phyloP scores from a whole-genome alignment of 306 rosid genomes.

The Comarum palustre region DNA sequence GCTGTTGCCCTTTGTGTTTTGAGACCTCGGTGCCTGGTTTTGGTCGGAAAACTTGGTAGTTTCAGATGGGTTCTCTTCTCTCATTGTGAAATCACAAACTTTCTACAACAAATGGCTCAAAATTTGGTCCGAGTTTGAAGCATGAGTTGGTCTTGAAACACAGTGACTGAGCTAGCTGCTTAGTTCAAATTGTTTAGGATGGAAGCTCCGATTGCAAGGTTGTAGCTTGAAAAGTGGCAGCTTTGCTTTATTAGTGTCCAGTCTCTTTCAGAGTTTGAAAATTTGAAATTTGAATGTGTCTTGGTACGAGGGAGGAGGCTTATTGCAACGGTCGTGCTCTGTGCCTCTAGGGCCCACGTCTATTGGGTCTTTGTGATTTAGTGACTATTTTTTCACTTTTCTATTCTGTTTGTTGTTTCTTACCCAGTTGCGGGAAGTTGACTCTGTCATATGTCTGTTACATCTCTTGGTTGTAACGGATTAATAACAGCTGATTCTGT shows the following conservation, averaged over 20 bases:
- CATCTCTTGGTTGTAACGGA: too few species aligned
- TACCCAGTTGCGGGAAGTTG: not conserved
- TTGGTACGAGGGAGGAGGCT: constrained; percentile 30
- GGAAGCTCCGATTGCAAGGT: constrained; percentile 30
- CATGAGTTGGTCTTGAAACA: constrained; percentile 1
- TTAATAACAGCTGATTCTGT: too few species aligned
- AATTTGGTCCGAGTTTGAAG: not conserved
- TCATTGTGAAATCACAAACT: constrained; percentile 41
- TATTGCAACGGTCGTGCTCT: constrained; percentile 49
- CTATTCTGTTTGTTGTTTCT: not conserved
- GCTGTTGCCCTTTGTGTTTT: constrained; percentile 39
- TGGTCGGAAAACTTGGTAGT: constrained; percentile 67
- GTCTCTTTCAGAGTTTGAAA: constrained; percentile 32
- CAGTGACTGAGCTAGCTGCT: not conserved
- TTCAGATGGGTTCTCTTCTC: constrained; percentile 77
- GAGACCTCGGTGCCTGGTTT: constrained; percentile 68
- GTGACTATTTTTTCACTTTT: not conserved
- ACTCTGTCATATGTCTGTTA: too few species aligned
- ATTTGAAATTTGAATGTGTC: constrained; percentile 72
- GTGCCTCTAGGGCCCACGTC: constrained; percentile 20
- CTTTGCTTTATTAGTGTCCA: constrained; percentile 31
- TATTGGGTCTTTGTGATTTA: not conserved
- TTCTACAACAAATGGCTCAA: not conserved
- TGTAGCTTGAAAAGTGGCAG: constrained; percentile 30
- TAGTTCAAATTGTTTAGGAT: not conserved